phyloP scores from a whole-genome alignment of 495 filamentous ascomycete species.

The Cercophora sp. region DNA sequence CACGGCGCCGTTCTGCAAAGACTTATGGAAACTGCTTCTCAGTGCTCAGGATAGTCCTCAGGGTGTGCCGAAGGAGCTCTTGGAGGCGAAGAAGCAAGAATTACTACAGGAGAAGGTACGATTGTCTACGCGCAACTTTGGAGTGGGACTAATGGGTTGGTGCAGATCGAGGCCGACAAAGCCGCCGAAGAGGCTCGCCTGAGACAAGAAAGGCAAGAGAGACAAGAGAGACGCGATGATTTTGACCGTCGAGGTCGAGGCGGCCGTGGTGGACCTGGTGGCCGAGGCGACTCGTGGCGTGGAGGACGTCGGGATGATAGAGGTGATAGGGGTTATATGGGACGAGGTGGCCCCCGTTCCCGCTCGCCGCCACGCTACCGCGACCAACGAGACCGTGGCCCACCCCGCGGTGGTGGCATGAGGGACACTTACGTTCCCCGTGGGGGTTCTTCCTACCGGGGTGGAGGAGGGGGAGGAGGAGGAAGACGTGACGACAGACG shows the following conservation, averaged over 20 bases:
- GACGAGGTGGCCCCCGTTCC: conserved; percentile 48
- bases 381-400: conserved; percentile 25
- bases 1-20: conserved; percentile 84
- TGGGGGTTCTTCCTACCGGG: conserved; percentile 19
- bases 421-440: conserved; percentile 32
- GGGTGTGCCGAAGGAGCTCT: conserved; percentile 87
- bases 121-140: background rate
- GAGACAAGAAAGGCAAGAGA: conserved; percentile 57
- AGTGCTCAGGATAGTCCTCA: conserved; percentile 85
- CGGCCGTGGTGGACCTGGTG: conserved; percentile 37
- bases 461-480: conserved; percentile 21
- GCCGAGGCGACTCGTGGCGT: conserved; percentile 31
- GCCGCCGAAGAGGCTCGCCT: conserved; percentile 68
- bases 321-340: conserved; percentile 43
- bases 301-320: conserved; percentile 45
- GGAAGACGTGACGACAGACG: conserved; percentile 25
- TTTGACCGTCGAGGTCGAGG: conserved; percentile 49
- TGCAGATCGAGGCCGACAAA: conserved; percentile 76
- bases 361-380: conserved; percentile 57
- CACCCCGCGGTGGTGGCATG: conserved; percentile 17
- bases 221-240: conserved; percentile 54
- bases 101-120: conserved; percentile 86
- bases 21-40: conserved; percentile 85
- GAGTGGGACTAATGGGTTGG: background rate
- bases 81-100: conserved; percentile 95